Evolutionary conservation across 495 filamentous ascomycete species (phyloP).

Genomic region (Podospora pseudopauciseta): DNA sequence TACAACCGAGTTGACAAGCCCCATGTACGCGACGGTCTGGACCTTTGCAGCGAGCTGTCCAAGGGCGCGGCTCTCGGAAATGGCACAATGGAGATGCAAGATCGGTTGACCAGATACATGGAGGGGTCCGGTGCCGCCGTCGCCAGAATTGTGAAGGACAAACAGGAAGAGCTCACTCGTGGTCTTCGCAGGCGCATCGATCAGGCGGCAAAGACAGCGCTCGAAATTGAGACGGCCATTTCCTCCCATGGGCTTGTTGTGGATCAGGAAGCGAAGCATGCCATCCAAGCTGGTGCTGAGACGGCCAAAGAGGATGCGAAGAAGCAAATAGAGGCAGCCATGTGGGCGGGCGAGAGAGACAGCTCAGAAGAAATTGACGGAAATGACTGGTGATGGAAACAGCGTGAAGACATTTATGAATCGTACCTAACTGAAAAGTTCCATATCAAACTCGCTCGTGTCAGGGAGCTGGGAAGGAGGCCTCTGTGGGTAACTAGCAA

Average conservation of each 20-base stretch:
- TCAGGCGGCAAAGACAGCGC: background rate
- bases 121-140: too few species aligned
- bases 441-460: too few species aligned
- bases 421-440: too few species aligned
- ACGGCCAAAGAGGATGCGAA: background rate
- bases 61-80: background rate
- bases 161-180: background rate
- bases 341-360: background rate
- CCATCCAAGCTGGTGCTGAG: background rate
- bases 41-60: slow-evolving; percentile 3
- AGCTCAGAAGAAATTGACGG: background rate
- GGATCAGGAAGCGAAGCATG: background rate
- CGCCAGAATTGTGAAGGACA: background rate
- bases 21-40: background rate
- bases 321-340: background rate
- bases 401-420: too few species aligned
- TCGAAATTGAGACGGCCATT: background rate
- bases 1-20: background rate
- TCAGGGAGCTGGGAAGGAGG: too few species aligned
- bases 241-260: background rate
- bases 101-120: too few species aligned
- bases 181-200: background rate
- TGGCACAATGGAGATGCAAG: background rate
- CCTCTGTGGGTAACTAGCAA: too few species aligned
- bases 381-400: background rate